Evolutionary conservation across 768 basidiomycete genomes (phyloP).

Genomic region (Boletellus ananas): DNA sequence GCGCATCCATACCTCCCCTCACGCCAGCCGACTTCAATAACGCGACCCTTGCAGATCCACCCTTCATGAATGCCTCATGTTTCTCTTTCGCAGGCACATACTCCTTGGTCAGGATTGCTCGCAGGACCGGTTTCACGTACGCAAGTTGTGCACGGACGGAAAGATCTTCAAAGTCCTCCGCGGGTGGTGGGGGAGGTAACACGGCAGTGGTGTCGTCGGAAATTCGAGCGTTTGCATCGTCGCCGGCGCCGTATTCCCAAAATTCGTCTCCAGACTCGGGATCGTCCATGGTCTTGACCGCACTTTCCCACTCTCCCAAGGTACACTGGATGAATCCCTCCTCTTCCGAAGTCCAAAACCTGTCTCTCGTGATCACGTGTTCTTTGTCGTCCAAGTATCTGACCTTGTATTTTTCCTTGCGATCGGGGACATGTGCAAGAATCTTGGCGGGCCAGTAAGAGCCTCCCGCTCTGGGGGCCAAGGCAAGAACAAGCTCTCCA

Average conservation of each 20-base stretch:
- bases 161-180: constrained; percentile 47
- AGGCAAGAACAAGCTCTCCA: constrained; percentile 63
- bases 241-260: constrained; percentile 28
- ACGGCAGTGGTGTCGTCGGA: constrained; percentile 12
- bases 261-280: constrained; percentile 28
- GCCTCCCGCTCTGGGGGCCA: constrained; percentile 26
- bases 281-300: constrained; percentile 27
- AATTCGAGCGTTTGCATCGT: constrained; percentile 31
- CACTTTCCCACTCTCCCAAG: constrained; percentile 56
- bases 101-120: constrained; percentile 50
- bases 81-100: constrained; percentile 51
- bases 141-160: constrained; percentile 55
- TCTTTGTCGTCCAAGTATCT: constrained; percentile 54
- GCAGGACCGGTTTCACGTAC: constrained; percentile 62
- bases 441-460: constrained; percentile 69
- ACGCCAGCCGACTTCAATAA: constrained; percentile 31
- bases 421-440: constrained; percentile 40
- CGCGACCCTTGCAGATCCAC: constrained; percentile 44
- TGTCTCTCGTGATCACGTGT: constrained; percentile 40
- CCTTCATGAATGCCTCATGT: constrained; percentile 56
- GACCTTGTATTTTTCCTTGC: constrained; percentile 49
- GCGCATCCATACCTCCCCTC: constrained; percentile 36
- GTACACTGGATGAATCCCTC: constrained; percentile 61
- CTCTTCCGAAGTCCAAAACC: constrained; percentile 58
- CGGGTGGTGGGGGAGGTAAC: constrained; percentile 38